Base-by-base conservation (phyloP, 1,284 basidiomycete species). In the Schizophyllum amplum region DNA sequence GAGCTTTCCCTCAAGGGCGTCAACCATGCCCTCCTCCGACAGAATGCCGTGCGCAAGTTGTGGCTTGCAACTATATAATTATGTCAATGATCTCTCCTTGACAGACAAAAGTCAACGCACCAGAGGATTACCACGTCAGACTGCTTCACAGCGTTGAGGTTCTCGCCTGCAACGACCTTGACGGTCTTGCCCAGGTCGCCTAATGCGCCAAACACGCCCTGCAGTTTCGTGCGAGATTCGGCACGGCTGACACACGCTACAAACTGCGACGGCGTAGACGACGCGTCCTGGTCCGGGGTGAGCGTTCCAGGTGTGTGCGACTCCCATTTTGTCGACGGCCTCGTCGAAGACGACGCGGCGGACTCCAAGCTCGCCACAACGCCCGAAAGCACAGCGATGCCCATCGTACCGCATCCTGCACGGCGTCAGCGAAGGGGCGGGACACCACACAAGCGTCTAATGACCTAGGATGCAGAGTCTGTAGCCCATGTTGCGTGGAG, bases 341-440 rank as follows among this genome's bases (percentile, higher is more conserved):
- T 20, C 68, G 70, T 55, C 64, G 69, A 57, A 75, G 65, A 63
- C 42, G 49, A 17, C 33, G 33, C 17, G 4, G 75, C 76, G 6
- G 77, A 70, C 60, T 86, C 77, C 52, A 92, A 79, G 68, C 87
- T 87, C 60, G 86, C 82, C 52, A 95, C 74, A 47, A 96, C 86
- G 55, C 94, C 97, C 25, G 95, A 97, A 52, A 97, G 83, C 69
- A 99, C 83, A 59, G 97, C 94, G 62, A 98, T 76, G 57, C 97
- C 97, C 97, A 99, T 99, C 5, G 97, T 99, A 58, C 97, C 97
- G 73, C 97, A 99, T 80, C 94, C 94, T 92, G 59, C 33, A 56
- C 25, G 42, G 59, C 52, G 59, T 60, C 56, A 46, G 56, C 51
- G 55, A 55, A 23, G 46, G 55, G 22, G 33, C 22, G 15, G 21